phyloP scores from a whole-genome alignment of 331 rosid genomes.

The Pyrus hybrid region DNA sequence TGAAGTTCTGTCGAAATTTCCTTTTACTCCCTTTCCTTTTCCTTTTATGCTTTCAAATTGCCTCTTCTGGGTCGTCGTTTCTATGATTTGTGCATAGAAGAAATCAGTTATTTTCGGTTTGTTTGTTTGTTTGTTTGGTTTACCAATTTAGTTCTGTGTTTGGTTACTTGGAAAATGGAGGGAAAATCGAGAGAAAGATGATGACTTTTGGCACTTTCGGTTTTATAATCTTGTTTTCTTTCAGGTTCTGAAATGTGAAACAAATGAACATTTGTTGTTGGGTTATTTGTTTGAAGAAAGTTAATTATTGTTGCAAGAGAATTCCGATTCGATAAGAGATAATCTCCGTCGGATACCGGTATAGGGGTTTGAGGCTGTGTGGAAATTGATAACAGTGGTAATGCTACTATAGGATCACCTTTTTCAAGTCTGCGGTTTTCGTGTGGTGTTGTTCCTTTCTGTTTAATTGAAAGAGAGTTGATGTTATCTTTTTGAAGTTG shows the following conservation, averaged over 20 bases:
- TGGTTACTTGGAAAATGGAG: neutral
- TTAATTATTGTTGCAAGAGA: too few relatives aligned
- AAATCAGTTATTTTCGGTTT: neutral
- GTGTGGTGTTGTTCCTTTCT: neutral
- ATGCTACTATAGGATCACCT: too few relatives aligned
- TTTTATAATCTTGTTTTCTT: neutral
- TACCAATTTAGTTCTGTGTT: neutral
- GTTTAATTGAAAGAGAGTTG: neutral
- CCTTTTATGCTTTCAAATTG: too few relatives aligned
- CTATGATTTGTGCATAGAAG: neutral
- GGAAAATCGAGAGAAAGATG: neutral
- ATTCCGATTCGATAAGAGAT: neutral
- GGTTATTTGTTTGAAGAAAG: neutral
- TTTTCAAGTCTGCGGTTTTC: neutral
- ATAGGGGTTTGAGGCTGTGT: too few relatives aligned
- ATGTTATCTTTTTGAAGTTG: neutral
- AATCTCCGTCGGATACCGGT: neutral
- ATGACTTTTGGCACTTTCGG: neutral
- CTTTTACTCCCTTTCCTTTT: too few relatives aligned
- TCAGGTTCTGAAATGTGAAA: neutral
- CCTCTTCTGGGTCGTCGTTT: neutral
- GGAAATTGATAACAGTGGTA: too few relatives aligned
- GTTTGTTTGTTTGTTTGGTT: neutral
- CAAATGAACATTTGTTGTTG: neutral
- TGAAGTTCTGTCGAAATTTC: neutral